These are phyloP conservation scores for Phialemonium atrogriseum DNA, from an alignment of 2,329 filamentous ascomycete genomes.

Conservation along the genomic window DNA sequence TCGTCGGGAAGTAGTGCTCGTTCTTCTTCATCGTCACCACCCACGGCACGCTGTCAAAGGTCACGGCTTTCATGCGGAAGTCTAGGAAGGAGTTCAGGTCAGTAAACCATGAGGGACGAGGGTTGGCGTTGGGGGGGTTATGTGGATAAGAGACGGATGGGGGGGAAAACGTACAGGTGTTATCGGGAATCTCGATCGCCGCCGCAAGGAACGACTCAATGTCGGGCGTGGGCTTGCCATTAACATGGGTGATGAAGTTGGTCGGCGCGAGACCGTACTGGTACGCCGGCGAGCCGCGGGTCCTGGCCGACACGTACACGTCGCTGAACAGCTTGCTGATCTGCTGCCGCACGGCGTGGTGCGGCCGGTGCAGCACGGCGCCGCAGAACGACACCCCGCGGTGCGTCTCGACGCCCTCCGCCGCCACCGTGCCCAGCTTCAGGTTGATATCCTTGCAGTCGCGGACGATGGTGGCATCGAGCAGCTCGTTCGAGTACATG, in stretches of 20 bases:
- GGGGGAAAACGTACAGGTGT: slow-evolving; percentile 59
- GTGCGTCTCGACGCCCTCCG: slow-evolving; percentile 85
- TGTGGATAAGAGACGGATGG: background rate
- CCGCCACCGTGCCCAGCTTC: slow-evolving; percentile 75
- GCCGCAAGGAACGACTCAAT: slow-evolving; percentile 72
- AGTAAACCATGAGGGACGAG: slow-evolving; percentile 6
- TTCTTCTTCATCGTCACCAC: slow-evolving; percentile 99
- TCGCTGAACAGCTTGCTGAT: slow-evolving; percentile 95
- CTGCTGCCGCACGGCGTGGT: slow-evolving; percentile 94
- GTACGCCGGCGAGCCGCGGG: slow-evolving; percentile 73
- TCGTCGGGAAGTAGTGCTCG: slow-evolving; percentile 81
- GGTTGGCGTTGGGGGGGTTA: background rate
- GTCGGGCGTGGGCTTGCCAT: slow-evolving; percentile 76
- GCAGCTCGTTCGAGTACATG: slow-evolving; percentile 82
- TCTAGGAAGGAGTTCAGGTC: slow-evolving; percentile 46
- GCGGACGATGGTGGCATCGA: slow-evolving; percentile 81
- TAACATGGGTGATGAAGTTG: slow-evolving; percentile 96
- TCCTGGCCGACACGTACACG: slow-evolving; percentile 87
- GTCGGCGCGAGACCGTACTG: slow-evolving; percentile 91
- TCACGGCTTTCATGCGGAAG: slow-evolving; percentile 94
- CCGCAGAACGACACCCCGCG: slow-evolving; percentile 92
- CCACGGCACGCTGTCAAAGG: slow-evolving; percentile 97
- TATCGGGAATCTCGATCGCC: slow-evolving; percentile 84
- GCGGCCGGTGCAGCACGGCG: slow-evolving; percentile 83
- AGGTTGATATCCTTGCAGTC: slow-evolving; percentile 72